Base-by-base conservation (phyloP, 129 eudicot species). In the Calendula officinalis region DNA sequence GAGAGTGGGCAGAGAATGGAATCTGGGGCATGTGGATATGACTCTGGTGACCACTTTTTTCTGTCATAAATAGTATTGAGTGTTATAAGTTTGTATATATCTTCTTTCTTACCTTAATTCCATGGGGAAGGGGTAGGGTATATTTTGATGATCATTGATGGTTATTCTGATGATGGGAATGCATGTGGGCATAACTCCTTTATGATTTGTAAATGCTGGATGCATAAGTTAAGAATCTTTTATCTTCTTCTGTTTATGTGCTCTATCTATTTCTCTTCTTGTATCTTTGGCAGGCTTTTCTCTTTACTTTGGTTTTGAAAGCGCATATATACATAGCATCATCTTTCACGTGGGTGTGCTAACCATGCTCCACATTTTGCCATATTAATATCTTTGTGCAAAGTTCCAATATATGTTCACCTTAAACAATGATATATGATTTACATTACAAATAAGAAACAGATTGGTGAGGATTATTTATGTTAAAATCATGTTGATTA, bases 21-120 rank as follows among this genome's bases (percentile, higher is more conserved):
- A 75, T 66, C 75, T 56, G 52, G 68, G 74, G 79, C 67, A 53
- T 52, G 70, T 69, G 74, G 58, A 45, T 14, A 43, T 56, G 56
- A 64, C 36, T 15, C 12, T 48, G 49, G 52, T 70, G 67, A 70
- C 68, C 68, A 60, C 59, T 37, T 58, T 43, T 22, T 12, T 47
- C 50, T 70, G 68, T 51, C 67, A 60, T 17, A 47, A 5, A 53
- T 53, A 17, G 7, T 37, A 15, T 49, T 60, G 75, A 70, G 75
- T 70, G 68, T 30, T 51, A 49, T 48, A 48, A 70, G 75, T 60
- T 53, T 41, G 62, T 67, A 67, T 67, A 54, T 55, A 41, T 54
- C 40, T 67, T 60, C 32, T 52, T 52, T 67, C 43, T 45, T 56
- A 45, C 64, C 58, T 55, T 59, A 38, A 38, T 43, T 69, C 49